phyloP scores from a whole-genome alignment of 495 filamentous ascomycete species.

The Choiromyces venosus region DNA sequence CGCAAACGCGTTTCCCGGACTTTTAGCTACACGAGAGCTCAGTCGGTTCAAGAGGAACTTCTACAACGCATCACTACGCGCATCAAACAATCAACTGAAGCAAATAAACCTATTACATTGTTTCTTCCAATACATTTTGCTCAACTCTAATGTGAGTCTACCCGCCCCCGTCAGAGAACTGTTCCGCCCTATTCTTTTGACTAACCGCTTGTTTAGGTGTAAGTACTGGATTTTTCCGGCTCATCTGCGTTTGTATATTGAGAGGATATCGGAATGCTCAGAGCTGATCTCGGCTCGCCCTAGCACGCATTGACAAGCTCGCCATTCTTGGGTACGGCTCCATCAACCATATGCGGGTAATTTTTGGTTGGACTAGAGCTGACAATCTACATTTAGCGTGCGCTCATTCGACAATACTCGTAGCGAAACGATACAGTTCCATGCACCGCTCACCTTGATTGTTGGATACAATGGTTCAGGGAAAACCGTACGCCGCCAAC shows the following conservation, averaged over 20 bases:
- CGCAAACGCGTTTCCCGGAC: slow-evolving; percentile 32
- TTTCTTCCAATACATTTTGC: neutral
- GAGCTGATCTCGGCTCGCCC: slow-evolving; percentile 13
- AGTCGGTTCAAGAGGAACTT: slow-evolving; percentile 11
- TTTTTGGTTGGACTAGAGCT: slow-evolving; percentile 12
- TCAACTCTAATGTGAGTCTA: neutral
- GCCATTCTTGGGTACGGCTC: slow-evolving; percentile 65
- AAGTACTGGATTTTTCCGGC: slow-evolving; percentile 14
- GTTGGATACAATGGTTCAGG: slow-evolving; percentile 96
- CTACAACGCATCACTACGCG: neutral
- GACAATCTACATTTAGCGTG: slow-evolving; percentile 52
- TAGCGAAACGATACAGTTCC: slow-evolving; percentile 79
- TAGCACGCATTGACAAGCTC: slow-evolving; percentile 80
- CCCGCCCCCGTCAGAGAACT: neutral
- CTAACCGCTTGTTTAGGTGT: slow-evolving; percentile 19
- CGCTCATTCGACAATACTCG: slow-evolving; percentile 80
- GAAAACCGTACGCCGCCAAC: slow-evolving; percentile 62
- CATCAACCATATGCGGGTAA: slow-evolving; percentile 8
- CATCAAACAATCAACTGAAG: neutral
- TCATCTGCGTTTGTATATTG: neutral
- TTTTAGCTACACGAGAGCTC: slow-evolving; percentile 7
- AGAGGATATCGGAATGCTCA: neutral
- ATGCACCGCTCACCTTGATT: slow-evolving; percentile 86
- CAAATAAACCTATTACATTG: neutral
- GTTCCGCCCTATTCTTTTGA: neutral